Conservation (phyloP, 2,329 filamentous ascomycete species). For the Penicillium brasilianum region DNA sequence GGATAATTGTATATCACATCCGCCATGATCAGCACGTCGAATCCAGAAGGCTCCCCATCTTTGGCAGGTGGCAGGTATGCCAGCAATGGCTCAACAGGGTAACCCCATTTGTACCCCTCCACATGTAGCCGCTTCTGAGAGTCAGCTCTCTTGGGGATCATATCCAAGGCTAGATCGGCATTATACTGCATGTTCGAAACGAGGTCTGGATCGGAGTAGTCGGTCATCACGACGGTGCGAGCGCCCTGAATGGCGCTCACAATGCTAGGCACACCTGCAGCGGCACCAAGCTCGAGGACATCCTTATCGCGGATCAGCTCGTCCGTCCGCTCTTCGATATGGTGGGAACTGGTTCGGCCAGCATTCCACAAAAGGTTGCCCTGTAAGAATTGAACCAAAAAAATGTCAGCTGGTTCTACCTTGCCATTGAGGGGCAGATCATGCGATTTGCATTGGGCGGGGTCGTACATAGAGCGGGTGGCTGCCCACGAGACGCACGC, state of each 20-base stretch:
- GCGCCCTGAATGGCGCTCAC: constrained; percentile 77
- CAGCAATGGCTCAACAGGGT: constrained; percentile 63
- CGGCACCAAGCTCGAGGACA: constrained; percentile 89
- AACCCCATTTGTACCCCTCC: constrained; percentile 85
- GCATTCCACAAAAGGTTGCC: constrained; percentile 93
- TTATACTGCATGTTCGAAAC: constrained; percentile 80
- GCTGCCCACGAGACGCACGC: constrained; percentile 79
- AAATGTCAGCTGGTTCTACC: neutral
- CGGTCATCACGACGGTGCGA: constrained; percentile 73
- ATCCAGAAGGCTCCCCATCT: constrained; percentile 66
- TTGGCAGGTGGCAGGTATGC: constrained; percentile 57
- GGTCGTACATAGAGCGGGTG: constrained; percentile 77
- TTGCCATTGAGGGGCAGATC: constrained; percentile 14
- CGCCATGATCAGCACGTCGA: constrained; percentile 83
- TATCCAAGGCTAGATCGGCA: constrained; percentile 62
- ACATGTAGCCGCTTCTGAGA: constrained; percentile 54
- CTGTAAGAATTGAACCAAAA: constrained; percentile 40
- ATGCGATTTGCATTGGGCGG: neutral
- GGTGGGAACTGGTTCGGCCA: constrained; percentile 74
- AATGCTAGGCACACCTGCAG: constrained; percentile 81
- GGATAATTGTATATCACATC: constrained; percentile 91
- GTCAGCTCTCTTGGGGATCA: constrained; percentile 42
- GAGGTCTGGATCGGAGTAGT: constrained; percentile 87
- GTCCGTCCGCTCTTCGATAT: constrained; percentile 72
- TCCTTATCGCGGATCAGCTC: constrained; percentile 67